Conservation (phyloP, 495 filamentous ascomycete species). For the Hypoxylon lienhwacheense region DNA sequence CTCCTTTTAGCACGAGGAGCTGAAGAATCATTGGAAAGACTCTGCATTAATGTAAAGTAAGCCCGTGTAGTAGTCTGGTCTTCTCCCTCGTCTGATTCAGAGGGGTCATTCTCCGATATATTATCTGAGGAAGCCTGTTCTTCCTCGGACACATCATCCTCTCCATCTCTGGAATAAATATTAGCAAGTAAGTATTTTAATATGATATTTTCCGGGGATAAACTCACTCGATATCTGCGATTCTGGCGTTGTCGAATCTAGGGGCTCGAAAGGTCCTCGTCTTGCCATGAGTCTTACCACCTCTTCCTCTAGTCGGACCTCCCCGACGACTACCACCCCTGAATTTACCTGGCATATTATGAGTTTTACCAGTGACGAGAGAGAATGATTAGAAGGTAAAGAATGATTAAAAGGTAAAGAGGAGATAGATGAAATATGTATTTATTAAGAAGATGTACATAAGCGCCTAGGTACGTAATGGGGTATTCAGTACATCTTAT, state of each 20-base stretch:
- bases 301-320: conserved; percentile 35
- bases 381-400: not conserved
- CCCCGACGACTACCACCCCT: conserved; percentile 34
- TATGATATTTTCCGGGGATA: not conserved
- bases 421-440: not conserved
- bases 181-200: conserved; percentile 20
- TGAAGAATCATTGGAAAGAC: conserved; percentile 57
- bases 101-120: conserved; percentile 45
- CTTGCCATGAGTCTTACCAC: conserved; percentile 14
- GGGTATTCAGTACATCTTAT: not conserved
- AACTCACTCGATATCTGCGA: conserved; percentile 32
- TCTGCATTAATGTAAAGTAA: conserved; percentile 68
- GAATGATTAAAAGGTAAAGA: not conserved
- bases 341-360: conserved; percentile 28
- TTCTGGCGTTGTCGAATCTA: conserved; percentile 33
- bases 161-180: conserved; percentile 35
- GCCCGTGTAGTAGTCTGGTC: conserved; percentile 46
- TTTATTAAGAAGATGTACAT: not conserved
- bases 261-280: conserved; percentile 18
- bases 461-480: too few species aligned
- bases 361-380: not conserved
- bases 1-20: conserved; percentile 66
- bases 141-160: conserved; percentile 51
- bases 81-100: conserved; percentile 48
- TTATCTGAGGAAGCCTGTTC: conserved; percentile 42